Conservation (phyloP, 129 eudicot species). For the Cynara cardunculus region DNA sequence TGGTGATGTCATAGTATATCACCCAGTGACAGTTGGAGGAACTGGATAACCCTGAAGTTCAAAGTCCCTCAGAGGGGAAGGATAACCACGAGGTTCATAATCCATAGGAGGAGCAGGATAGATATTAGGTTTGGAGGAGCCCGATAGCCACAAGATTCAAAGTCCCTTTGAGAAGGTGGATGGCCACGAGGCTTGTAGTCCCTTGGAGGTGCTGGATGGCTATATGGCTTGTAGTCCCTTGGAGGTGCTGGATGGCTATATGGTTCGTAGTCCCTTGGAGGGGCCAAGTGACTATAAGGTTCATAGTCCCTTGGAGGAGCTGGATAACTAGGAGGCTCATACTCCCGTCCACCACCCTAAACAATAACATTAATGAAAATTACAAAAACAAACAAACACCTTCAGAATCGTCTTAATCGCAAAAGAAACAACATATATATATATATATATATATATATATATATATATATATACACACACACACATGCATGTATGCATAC, state of each 20-base stretch:
- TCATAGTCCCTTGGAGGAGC: slow-evolving; percentile 15
- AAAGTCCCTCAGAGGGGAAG: background rate
- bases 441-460: background rate
- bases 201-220: slow-evolving; percentile 25
- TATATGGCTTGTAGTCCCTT: slow-evolving; percentile 21
- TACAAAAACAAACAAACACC: background rate
- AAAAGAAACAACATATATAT: background rate
- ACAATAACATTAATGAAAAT: background rate
- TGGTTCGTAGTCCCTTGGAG: background rate
- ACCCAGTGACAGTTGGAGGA: slow-evolving; percentile 44
- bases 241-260: background rate
- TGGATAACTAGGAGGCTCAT: slow-evolving; percentile 36
- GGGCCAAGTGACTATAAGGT: slow-evolving; percentile 31
- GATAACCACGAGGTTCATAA: background rate
- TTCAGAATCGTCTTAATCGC: background rate
- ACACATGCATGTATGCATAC: too few species aligned
- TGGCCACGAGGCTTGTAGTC: background rate
- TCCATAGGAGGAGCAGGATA: background rate
- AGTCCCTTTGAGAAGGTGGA: background rate
- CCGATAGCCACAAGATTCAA: too few species aligned
- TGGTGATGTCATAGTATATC: too few species aligned
- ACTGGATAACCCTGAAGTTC: slow-evolving; percentile 33
- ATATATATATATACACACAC: too few species aligned
- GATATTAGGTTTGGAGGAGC: background rate
- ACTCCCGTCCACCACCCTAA: slow-evolving; percentile 36